Base-by-base conservation (phyloP, 2,329 filamentous ascomycete genomes). In the Aureobasidium sp. region DNA sequence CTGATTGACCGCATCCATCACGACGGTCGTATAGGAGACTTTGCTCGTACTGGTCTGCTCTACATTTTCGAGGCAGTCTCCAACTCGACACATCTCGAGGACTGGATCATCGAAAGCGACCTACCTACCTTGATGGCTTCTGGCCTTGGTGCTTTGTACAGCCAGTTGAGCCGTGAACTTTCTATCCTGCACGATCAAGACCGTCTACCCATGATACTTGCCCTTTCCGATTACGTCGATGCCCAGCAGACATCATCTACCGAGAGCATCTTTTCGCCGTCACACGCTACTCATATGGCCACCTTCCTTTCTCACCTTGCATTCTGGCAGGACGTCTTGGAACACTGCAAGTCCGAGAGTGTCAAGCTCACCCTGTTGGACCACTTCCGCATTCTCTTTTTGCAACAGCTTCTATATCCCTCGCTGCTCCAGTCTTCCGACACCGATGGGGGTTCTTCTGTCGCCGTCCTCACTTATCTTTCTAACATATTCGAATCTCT, bases 281-380 rank as follows among this genome's bases (percentile, higher is more conserved):
- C 90, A 62, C 91, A 95, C 64, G 88, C 90, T 68, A 82, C 85
- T n/a, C 90, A 96, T 67, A 83, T 97, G 69, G 86, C 93, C 59
- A 95, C 92, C 0, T 99, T 99, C 69, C 80, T 99, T 43, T 96
- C 94, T 0, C 95, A 97, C 70, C 81, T 99, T 51, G 79, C 95
- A 6, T 99, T 99, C 70, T 99, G 94, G 94, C 94, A 99, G 75
- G 94, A 99, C 72, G 92, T 96, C 35, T 78, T 99, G 63, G 94
- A 97, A 71, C 93, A 97, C 74, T 99, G 94, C 76, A 85, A 86
- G 68, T 97, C 93, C 3, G 80, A 86, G 1, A 93, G 97, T 70
- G 90, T 99, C 66, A 94, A 93, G 71, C 90, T 90, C 65, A 96
- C 92, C 0, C 78, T 99, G 54, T 80, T 99, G 33, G 94, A 99